Percentiles rank a stretch among this genome's conserved stretches.
phyloP scores from a whole-genome alignment of 345 rosid genomes.

The Lepidium didymum region DNA sequence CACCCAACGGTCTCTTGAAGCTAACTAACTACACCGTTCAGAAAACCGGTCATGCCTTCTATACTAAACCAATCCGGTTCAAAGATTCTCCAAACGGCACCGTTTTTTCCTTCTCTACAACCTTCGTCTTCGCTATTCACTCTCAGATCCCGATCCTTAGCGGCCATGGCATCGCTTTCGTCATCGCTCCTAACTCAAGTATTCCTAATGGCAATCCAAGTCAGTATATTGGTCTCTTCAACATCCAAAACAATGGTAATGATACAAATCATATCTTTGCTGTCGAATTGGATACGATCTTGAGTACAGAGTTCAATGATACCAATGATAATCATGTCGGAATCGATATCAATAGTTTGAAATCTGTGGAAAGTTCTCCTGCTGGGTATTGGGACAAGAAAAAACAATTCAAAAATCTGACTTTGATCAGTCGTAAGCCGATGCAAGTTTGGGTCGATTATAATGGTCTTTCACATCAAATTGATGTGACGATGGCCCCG shows the following conservation, averaged over 20 bases:
- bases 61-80: conserved; percentile 46
- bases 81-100: conserved; percentile 40
- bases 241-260: conserved; percentile 51
- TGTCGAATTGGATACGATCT: conserved; percentile 76
- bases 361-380: conserved; percentile 35
- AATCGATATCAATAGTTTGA: conserved; percentile 60
- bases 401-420: conserved; percentile 33
- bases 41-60: conserved; percentile 68
- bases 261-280: conserved; percentile 52
- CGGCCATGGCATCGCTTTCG: conserved; percentile 88
- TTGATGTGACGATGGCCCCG: conserved; percentile 64
- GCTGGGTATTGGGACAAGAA: conserved; percentile 45
- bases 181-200: conserved; percentile 40
- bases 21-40: conserved; percentile 53
- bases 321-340: conserved; percentile 79
- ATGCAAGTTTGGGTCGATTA: conserved; percentile 84
- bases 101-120: conserved; percentile 67
- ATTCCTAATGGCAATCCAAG: conserved; percentile 43
- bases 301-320: conserved; percentile 68
- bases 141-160: conserved; percentile 64
- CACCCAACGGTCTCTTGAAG: conserved; percentile 46
- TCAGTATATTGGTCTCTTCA: conserved; percentile 72
- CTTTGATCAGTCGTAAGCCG: conserved; percentile 48
- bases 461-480: conserved; percentile 34
- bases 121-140: conserved; percentile 62